These are phyloP conservation scores for Actinomucor elegans DNA, from an alignment of 371 early-diverging fungal species.

Conservation along the genomic window DNA sequence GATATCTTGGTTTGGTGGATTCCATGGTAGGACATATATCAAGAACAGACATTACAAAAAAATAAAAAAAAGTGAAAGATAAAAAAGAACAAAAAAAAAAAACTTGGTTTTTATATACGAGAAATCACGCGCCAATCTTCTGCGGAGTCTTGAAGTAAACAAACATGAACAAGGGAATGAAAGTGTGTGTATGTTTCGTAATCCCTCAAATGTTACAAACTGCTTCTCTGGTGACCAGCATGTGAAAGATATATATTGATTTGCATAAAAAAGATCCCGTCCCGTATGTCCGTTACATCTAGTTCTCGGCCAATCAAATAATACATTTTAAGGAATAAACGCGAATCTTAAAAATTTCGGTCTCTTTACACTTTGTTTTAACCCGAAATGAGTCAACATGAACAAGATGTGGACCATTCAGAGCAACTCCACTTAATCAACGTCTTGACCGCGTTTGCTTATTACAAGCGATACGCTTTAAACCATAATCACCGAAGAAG, in stretches of 20 bases:
- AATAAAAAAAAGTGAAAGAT: not conserved
- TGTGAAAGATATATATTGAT: no score
- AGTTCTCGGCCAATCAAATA: no score
- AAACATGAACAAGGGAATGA: not conserved
- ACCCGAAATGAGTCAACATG: no score
- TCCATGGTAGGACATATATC: conserved; percentile 15
- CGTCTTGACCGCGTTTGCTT: conserved; percentile 69
- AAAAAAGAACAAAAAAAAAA: conserved; percentile 5
- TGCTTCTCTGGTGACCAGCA: no score
- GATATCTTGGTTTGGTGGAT: no score
- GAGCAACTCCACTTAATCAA: conserved; percentile 55
- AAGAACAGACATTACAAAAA: conserved; percentile 8
- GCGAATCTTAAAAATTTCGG: no score
- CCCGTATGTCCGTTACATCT: no score
- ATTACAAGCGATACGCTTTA: conserved; percentile 69
- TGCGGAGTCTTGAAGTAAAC: not conserved
- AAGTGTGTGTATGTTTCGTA: not conserved
- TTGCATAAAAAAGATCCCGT: no score
- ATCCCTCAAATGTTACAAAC: not conserved
- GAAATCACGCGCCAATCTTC: conserved; percentile 16
- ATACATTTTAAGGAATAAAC: no score
- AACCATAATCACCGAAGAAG: conserved; percentile 72
- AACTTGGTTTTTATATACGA: not conserved
- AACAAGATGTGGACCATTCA: conserved; percentile 15
- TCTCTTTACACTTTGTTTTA: no score